Evolutionary conservation across 805 yeast genomes (phyloP).

Genomic region (Saccharomycopsis babjevae): DNA sequence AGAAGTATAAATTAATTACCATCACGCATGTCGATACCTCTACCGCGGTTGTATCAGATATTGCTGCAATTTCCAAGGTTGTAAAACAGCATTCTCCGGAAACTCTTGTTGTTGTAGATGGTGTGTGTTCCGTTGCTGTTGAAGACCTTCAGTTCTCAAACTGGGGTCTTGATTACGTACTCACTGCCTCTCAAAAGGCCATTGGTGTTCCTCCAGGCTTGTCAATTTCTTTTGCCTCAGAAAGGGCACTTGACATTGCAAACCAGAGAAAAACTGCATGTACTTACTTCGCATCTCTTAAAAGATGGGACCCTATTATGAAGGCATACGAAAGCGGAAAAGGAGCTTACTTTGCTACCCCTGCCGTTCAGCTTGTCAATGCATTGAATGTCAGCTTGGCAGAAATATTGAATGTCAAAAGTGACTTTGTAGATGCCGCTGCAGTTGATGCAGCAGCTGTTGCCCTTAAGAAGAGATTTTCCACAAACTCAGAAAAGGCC

Average conservation of each 20-base stretch:
- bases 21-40: conserved; percentile 96
- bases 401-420: conserved; percentile 41
- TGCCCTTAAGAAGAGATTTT: conserved; percentile 48
- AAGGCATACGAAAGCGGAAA: conserved; percentile 71
- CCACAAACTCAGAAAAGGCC: conserved; percentile 52
- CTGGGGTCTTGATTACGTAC: conserved; percentile 83
- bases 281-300: conserved; percentile 54
- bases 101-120: conserved; percentile 79
- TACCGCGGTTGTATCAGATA: conserved; percentile 77
- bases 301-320: conserved; percentile 86
- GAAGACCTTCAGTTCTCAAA: conserved; percentile 76
- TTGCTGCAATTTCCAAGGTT: conserved; percentile 49
- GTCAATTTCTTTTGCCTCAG: conserved; percentile 64
- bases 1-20: conserved; percentile 59
- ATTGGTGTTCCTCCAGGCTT: conserved; percentile 92
- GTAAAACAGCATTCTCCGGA: conserved; percentile 64
- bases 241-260: conserved; percentile 60
- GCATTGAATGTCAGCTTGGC: conserved; percentile 69
- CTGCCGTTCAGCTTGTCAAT: conserved; percentile 80
- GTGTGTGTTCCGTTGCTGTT: conserved; percentile 89
- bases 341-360: conserved; percentile 89
- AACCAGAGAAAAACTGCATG: conserved; percentile 35
- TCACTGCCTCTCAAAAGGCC: conserved; percentile 94
- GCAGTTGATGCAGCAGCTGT: conserved; percentile 23
- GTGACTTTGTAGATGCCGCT: not conserved